These are phyloP conservation scores for Schizosaccharomyces lindneri DNA, from an alignment of 805 yeast species.

Conservation along the genomic window DNA sequence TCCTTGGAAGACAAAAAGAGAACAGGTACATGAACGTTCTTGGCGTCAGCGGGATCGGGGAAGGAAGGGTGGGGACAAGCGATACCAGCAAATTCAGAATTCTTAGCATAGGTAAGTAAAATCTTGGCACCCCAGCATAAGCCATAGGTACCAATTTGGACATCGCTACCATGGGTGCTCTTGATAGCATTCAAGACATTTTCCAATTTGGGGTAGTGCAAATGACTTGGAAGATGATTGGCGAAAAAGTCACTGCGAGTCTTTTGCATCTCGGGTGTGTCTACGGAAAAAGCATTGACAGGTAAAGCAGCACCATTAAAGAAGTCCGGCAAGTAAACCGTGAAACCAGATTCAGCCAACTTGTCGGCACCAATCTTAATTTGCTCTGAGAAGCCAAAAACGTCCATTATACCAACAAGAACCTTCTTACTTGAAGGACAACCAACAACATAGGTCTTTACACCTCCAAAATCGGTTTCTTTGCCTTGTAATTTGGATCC, in stretches of 20 bases:
- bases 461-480: not conserved
- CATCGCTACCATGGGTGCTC: not conserved
- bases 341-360: constrained; percentile 6
- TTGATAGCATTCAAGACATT: not conserved
- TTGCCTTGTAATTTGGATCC: not conserved
- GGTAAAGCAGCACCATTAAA: constrained; percentile 5
- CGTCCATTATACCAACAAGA: not conserved
- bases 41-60: constrained; percentile 5
- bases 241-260: not conserved
- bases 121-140: constrained; percentile 9
- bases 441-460: not conserved
- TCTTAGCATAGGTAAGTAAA: constrained; percentile 4
- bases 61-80: constrained; percentile 7
- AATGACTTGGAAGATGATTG: not conserved
- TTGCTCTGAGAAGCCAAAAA: constrained; percentile 7
- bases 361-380: constrained; percentile 7
- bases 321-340: constrained; percentile 8
- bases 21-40: constrained; percentile 6
- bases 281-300: not conserved
- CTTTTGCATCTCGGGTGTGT: not conserved
- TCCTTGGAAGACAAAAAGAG: constrained; percentile 5
- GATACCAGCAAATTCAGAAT: constrained; percentile 1
- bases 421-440: not conserved
- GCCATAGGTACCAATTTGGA: constrained; percentile 6
- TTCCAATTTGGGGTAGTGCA: not conserved